Percentiles rank a stretch among this genome's conserved stretches.
Conservation (phyloP, 2,329 filamentous ascomycete species). For the Atkinsonella hypoxylon region DNA sequence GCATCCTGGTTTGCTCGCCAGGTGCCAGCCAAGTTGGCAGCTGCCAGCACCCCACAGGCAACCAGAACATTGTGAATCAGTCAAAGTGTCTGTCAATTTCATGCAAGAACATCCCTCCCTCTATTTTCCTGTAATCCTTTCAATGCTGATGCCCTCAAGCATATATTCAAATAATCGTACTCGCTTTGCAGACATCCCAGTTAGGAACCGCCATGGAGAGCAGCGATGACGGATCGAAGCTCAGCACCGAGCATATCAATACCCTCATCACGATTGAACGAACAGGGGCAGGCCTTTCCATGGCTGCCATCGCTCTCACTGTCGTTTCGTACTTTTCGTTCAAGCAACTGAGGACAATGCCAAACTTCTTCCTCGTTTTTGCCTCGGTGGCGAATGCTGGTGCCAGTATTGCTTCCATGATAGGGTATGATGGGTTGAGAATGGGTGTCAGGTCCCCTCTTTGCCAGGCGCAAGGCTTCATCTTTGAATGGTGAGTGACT, state of each 20-base stretch:
- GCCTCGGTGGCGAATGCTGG: slow-evolving; percentile 32
- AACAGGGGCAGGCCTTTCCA: slow-evolving; percentile 39
- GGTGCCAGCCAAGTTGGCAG: too few relatives aligned
- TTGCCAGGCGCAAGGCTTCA: slow-evolving; percentile 48
- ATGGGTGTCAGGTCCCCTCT: slow-evolving; percentile 41
- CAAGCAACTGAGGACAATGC: slow-evolving; percentile 41
- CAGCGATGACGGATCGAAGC: slow-evolving; percentile 9
- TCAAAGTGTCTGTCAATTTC: not conserved
- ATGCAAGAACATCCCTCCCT: too few relatives aligned
- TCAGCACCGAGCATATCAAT: slow-evolving; percentile 26
- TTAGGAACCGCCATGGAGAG: slow-evolving; percentile 1
- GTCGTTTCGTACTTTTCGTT: slow-evolving; percentile 36
- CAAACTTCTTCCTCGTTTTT: slow-evolving; percentile 36
- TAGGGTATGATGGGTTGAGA: slow-evolving; percentile 53
- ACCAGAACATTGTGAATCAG: not conserved
- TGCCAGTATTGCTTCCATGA: slow-evolving; percentile 53
- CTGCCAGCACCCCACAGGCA: too few relatives aligned
- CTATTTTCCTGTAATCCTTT: too few relatives aligned
- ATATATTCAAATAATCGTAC: not conserved
- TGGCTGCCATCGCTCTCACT: slow-evolving; percentile 37
- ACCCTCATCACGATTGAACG: slow-evolving; percentile 39
- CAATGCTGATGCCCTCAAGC: not conserved
- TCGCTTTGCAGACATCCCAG: not conserved
- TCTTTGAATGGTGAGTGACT: slow-evolving; percentile 51
- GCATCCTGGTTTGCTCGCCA: too few relatives aligned